Conservation (phyloP, 371 early-diverging fungal species). For the Conidiobolus incongruus region DNA sequence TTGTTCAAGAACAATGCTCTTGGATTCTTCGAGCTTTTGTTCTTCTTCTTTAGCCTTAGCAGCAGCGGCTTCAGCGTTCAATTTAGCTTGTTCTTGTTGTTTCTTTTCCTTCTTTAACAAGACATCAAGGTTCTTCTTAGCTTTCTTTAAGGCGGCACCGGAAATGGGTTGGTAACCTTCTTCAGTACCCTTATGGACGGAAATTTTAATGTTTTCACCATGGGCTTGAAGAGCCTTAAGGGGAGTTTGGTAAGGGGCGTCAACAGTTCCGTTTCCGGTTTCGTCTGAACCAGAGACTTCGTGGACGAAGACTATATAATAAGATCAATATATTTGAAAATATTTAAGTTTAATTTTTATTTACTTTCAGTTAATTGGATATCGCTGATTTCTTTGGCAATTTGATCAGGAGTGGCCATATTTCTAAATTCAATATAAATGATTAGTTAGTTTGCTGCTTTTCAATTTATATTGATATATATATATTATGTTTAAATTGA, state of each 20-base stretch:
- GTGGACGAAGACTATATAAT: conserved; percentile 28
- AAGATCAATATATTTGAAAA: too few species aligned
- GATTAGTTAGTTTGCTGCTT: too few species aligned
- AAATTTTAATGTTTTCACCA: conserved; percentile 24
- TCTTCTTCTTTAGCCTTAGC: conserved; percentile 47
- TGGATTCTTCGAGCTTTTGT: conserved; percentile 64
- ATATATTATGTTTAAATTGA: too few species aligned
- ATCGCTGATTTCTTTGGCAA: too few species aligned
- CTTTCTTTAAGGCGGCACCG: conserved; percentile 82
- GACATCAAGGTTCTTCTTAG: conserved; percentile 51
- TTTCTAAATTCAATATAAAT: too few species aligned
- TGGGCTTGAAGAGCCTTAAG: conserved; percentile 31
- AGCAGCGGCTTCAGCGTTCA: conserved; percentile 37
- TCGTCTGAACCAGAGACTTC: conserved; percentile 52
- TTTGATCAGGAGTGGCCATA: too few species aligned
- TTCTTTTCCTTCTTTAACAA: conserved; percentile 45
- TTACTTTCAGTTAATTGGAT: too few species aligned
- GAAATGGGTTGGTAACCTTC: conserved; percentile 49
- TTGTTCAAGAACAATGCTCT: conserved; percentile 44
- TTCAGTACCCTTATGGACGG: conserved; percentile 34
- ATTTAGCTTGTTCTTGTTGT: conserved; percentile 35
- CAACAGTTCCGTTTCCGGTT: conserved; percentile 30
- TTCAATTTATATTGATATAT: too few species aligned
- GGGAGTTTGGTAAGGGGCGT: conserved; percentile 40
- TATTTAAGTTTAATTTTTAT: too few species aligned